A percentile compares a stretch with the other conserved stretches of the same genome.
phyloP scores from a whole-genome alignment of 805 yeast species.

The Wickerhamiella azyma region DNA sequence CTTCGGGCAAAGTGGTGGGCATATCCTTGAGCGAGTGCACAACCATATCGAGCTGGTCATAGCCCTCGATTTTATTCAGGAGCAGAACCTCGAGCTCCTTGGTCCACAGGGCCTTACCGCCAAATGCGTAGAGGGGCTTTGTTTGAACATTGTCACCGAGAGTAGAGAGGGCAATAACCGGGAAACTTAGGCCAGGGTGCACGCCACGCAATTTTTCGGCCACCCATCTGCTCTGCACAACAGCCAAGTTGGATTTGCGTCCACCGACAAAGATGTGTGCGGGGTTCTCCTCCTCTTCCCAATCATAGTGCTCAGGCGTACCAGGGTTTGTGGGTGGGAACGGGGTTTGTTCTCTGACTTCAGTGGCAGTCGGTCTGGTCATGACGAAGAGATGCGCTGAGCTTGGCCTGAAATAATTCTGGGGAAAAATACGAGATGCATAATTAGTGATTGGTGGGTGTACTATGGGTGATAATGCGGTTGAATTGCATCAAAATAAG shows the following conservation, averaged over 20 bases:
- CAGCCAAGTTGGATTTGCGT: slow-evolving; percentile 76
- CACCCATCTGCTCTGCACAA: slow-evolving; percentile 69
- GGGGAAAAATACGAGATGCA: too few relatives aligned
- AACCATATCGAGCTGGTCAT: slow-evolving; percentile 65
- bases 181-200: slow-evolving; percentile 56
- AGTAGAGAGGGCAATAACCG: slow-evolving; percentile 68
- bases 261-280: slow-evolving; percentile 49
- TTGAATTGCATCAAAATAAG: too few relatives aligned
- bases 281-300: slow-evolving; percentile 13
- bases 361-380: neutral
- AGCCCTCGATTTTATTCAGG: slow-evolving; percentile 43
- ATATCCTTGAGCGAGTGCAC: slow-evolving; percentile 87
- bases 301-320: slow-evolving; percentile 21
- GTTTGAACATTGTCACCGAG: slow-evolving; percentile 80
- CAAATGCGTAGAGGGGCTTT: slow-evolving; percentile 83
- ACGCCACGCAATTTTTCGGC: slow-evolving; percentile 41
- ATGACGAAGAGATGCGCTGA: neutral
- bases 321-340: slow-evolving; percentile 14
- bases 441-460: too few relatives aligned
- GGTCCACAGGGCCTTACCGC: slow-evolving; percentile 95
- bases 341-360: slow-evolving; percentile 1
- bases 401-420: too few relatives aligned
- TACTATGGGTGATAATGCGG: too few relatives aligned
- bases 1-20: slow-evolving; percentile 84
- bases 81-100: slow-evolving; percentile 78